Evolutionary conservation across 306 rosid species (phyloP).

Genomic region (Lathyrus oleraceus): DNA sequence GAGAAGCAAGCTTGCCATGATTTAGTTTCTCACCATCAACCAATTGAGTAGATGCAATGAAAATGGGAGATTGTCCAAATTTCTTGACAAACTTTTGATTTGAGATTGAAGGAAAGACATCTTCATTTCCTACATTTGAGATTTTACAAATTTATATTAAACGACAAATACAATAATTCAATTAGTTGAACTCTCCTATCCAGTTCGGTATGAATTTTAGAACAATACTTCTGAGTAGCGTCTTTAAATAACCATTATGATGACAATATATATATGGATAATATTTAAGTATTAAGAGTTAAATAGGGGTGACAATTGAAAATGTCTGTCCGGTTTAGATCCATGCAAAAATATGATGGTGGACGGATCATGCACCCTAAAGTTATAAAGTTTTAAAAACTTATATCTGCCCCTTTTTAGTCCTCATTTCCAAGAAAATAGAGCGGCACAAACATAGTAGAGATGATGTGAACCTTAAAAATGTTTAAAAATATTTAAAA

Average conservation of each 20-base stretch:
- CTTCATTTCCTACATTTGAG: slow-evolving; percentile 43
- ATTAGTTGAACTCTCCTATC: background rate
- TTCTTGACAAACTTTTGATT: slow-evolving; percentile 52
- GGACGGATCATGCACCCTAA: too few relatives aligned
- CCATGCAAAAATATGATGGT: too few relatives aligned
- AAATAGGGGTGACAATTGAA: too few relatives aligned
- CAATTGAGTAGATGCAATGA: slow-evolving; percentile 57
- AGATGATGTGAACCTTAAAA: too few relatives aligned
- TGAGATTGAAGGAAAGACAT: slow-evolving; percentile 24
- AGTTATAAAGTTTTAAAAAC: too few relatives aligned
- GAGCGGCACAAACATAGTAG: too few relatives aligned
- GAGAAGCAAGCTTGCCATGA: slow-evolving; percentile 50
- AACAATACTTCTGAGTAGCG: background rate
- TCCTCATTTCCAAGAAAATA: too few relatives aligned
- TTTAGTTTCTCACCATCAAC: slow-evolving; percentile 50
- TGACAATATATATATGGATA: background rate
- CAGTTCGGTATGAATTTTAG: background rate
- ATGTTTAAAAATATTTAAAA: too few relatives aligned
- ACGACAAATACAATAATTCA: background rate
- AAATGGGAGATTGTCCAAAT: slow-evolving; percentile 70
- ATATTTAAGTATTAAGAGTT: background rate
- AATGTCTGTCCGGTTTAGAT: too few relatives aligned
- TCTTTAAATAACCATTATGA: slow-evolving; percentile 8
- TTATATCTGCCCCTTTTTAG: too few relatives aligned
- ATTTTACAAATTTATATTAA: slow-evolving; percentile 21